Percentiles rank a stretch among this genome's conserved stretches.
Conservation (phyloP, 1,284 basidiomycete genomes). For the Gomphus sp. region DNA sequence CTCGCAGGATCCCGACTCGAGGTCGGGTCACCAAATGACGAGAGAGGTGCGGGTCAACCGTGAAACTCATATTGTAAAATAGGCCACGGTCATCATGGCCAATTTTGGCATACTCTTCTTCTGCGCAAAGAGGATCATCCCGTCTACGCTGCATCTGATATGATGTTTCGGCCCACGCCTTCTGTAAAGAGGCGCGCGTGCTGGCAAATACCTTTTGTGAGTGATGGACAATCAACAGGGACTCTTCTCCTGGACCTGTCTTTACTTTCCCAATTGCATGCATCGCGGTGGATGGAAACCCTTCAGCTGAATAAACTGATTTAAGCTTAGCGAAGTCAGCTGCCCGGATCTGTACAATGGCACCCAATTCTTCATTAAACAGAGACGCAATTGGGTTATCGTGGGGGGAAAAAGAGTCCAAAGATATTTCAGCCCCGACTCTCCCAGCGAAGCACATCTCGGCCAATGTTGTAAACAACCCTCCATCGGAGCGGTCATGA, state of each 20-base stretch:
- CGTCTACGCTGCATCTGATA: slow-evolving; percentile 86
- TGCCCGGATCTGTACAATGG: slow-evolving; percentile 78
- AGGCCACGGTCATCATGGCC: slow-evolving; percentile 61
- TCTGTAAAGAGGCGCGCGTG: slow-evolving; percentile 69
- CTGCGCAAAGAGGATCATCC: slow-evolving; percentile 73
- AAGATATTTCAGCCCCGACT: slow-evolving; percentile 62
- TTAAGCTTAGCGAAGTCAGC: slow-evolving; percentile 51
- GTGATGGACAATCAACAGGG: slow-evolving; percentile 51
- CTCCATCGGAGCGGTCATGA: slow-evolving; percentile 97
- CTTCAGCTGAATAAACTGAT: slow-evolving; percentile 52
- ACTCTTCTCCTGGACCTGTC: slow-evolving; percentile 43
- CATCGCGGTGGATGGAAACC: slow-evolving; percentile 68
- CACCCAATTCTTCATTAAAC: slow-evolving; percentile 97
- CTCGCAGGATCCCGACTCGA: slow-evolving; percentile 90
- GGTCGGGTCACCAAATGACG: slow-evolving; percentile 46
- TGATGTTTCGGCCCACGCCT: slow-evolving; percentile 90
- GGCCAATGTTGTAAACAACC: slow-evolving; percentile 83
- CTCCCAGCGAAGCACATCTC: slow-evolving; percentile 97
- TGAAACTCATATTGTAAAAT: slow-evolving; percentile 69
- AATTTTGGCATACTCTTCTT: slow-evolving; percentile 82
- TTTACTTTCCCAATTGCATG: slow-evolving; percentile 70
- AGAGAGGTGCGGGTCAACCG: slow-evolving; percentile 28
- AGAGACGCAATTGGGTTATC: slow-evolving; percentile 59
- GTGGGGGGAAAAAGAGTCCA: slow-evolving; percentile 47
- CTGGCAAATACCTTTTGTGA: slow-evolving; percentile 52